Conservation (phyloP, 1,139 yeast genomes). For the Geotrichum armillariae region DNA sequence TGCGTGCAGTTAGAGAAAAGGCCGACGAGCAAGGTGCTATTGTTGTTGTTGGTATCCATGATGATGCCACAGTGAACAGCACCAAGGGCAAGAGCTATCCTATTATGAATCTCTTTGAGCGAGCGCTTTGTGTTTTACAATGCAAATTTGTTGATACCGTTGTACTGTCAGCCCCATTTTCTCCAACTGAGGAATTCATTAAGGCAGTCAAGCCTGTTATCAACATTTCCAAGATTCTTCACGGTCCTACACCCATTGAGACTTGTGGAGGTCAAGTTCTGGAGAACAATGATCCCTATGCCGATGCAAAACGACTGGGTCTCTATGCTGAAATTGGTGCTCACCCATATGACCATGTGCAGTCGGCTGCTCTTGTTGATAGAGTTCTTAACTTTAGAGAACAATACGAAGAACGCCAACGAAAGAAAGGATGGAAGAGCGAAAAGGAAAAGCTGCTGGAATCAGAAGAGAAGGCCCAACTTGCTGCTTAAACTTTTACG, state of each 20-base stretch:
- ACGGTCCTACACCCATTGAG: conserved; percentile 57
- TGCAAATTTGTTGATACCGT: conserved; percentile 83
- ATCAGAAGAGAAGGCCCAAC: conserved; percentile 25
- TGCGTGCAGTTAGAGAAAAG: conserved; percentile 47
- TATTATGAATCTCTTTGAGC: conserved; percentile 83
- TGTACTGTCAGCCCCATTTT: conserved; percentile 65
- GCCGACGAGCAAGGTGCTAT: conserved; percentile 36
- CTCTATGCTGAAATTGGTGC: conserved; percentile 49
- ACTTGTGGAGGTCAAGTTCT: conserved; percentile 28
- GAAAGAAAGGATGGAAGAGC: conserved; percentile 73
- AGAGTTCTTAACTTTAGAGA: conserved; percentile 65
- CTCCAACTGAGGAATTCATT: conserved; percentile 47
- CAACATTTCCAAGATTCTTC: conserved; percentile 51
- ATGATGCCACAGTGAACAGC: conserved; percentile 57
- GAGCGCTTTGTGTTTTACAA: conserved; percentile 84
- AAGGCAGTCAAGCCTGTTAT: conserved; percentile 34
- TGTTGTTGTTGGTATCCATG: conserved; percentile 69
- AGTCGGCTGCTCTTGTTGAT: conserved; percentile 64
- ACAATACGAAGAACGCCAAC: conserved; percentile 76
- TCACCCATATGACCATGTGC: conserved; percentile 60
- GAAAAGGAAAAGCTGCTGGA: conserved; percentile 42
- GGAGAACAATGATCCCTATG: conserved; percentile 45
- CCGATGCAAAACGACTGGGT: conserved; percentile 34
- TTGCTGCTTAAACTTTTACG: too few relatives aligned
- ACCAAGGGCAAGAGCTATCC: conserved; percentile 72